Base-by-base conservation (phyloP, 768 basidiomycete genomes). In the Boletus sp. region DNA sequence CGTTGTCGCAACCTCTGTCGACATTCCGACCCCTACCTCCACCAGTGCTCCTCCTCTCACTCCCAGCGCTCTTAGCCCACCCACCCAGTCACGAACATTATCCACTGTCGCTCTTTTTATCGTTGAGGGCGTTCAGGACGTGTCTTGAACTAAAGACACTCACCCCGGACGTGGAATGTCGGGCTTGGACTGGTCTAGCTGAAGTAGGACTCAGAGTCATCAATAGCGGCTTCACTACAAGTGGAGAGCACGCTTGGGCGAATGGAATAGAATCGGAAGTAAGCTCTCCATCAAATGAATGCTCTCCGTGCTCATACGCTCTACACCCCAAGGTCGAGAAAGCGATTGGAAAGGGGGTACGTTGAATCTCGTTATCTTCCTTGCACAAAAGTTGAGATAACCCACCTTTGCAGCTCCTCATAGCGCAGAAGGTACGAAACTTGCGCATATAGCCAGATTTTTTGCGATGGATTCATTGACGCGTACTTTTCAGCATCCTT, bases 311-410 rank as follows among this genome's bases (percentile, higher is more conserved):
- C 48, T 64, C 44, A 61, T 24, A 3, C 7, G 10, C 2, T 48
- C 8, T 29, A 12, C 14, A 49, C 29, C 30, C 10, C 47, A 50
- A 83, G 81, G 76, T 81, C 3, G 87, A 89, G 64, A 83, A 78
- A 54, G 84, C 87, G 11, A 75, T 89, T 15, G 82, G 81, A 15
- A 87, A 86, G 73, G 89, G 85, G 54, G 87, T 90, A 56, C 71
- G 87, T 78, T 2, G 3, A 44, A 37, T 59, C 37, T 49, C 20
- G 24, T 37, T 24, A 48, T 30, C 12, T 33, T 14, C n/a, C n/a
- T 4, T 28, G 17, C 18, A 12, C 4, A 41, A 44, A 47, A 2
- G 35, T 20, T 62, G 40, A 59, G 15, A 32, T 1, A 15, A 47
- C 54, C 52, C 46, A 47, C 30, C 35, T 45, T 37, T 57, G 40